These are phyloP conservation scores for Fraxinus xanthoxyloides DNA, from an alignment of 305 asterid species.

Conservation along the genomic window DNA sequence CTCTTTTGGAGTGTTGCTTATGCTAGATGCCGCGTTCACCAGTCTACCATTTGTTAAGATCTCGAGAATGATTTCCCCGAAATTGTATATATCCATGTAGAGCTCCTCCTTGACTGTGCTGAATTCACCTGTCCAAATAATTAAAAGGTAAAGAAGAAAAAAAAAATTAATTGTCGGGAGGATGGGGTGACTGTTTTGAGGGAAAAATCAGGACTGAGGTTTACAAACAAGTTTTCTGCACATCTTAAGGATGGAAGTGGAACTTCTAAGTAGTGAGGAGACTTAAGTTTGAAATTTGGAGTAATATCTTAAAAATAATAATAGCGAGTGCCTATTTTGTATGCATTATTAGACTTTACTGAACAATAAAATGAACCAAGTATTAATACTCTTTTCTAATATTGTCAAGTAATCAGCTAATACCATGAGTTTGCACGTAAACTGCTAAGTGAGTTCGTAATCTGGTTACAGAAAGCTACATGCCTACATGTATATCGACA, in stretches of 20 bases:
- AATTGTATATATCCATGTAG: slow-evolving; percentile 57
- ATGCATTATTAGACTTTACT: not conserved
- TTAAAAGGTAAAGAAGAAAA: not conserved
- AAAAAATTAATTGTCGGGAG: not conserved
- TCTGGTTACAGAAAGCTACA: not conserved
- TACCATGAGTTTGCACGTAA: not conserved
- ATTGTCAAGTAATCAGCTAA: not conserved
- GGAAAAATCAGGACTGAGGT: too few species aligned
- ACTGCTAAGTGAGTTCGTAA: not conserved
- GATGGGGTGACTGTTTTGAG: not conserved
- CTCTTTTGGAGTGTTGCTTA: slow-evolving; percentile 34
- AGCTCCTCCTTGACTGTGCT: slow-evolving; percentile 49
- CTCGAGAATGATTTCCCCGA: slow-evolving; percentile 68
- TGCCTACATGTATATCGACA: not conserved
- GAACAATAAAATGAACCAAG: not conserved
- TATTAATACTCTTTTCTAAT: not conserved
- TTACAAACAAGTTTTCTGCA: not conserved
- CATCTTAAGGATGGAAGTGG: not conserved
- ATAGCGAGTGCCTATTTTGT: not conserved
- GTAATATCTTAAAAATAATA: not conserved
- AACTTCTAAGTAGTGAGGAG: not conserved
- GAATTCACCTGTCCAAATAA: slow-evolving; percentile 46
- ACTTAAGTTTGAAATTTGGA: not conserved
- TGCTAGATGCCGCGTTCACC: slow-evolving; percentile 31
- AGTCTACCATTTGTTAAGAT: slow-evolving; percentile 54